Evolutionary conservation across 2,329 filamentous ascomycete species (phyloP), one percentile per base, ranked within the genome.

Genomic region (Sporothrix inflata): DNA sequence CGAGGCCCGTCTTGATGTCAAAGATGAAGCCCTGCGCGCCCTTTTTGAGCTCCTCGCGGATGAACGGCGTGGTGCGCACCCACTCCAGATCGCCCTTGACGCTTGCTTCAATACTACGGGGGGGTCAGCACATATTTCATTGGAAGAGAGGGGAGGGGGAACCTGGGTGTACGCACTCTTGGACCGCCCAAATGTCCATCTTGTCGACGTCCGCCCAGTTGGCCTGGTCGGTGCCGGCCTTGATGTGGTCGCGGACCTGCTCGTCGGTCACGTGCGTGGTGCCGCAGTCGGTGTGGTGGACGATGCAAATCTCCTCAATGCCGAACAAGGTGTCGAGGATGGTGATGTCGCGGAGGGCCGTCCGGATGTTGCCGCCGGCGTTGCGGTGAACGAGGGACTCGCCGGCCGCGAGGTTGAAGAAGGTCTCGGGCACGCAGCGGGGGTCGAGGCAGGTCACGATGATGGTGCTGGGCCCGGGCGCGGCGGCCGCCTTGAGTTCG

Each of bases 271-370:
- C 30, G 14, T 40, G 65, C 27, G 47, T 55, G 9, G 34, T 42
- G 30, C 65, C 65, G 47, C 65, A 68, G 47, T 68, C 65, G n/a
- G 65, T 68, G 47, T 68, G 65, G 47, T 68, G 65, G 30, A 68
- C 16, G 9, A 68, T 68, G 65, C 45, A 53, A 8, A 68, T 53
- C n/a, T 68, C 65, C 4, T 68, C 47, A 4, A 68, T 2, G 1
- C 30, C 7, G 7, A 68, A 55, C 19, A 68, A 11, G 3, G 65
- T 11, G 30, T 68, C 65, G 19, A 68, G 19, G 1, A 34, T 53
- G n/a, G 21, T n/a, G 9, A 68, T 68, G 19, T 68, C 65, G 2
- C 65, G 27, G 19, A 68, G 27, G 27, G 65, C 65, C 3, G 47
- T n/a, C 11, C 47, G 47, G 34, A 68, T 21, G n/a, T 53, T 53